phyloP scores from a whole-genome alignment of 106 monocot species.

The Dendrobium officinale region DNA sequence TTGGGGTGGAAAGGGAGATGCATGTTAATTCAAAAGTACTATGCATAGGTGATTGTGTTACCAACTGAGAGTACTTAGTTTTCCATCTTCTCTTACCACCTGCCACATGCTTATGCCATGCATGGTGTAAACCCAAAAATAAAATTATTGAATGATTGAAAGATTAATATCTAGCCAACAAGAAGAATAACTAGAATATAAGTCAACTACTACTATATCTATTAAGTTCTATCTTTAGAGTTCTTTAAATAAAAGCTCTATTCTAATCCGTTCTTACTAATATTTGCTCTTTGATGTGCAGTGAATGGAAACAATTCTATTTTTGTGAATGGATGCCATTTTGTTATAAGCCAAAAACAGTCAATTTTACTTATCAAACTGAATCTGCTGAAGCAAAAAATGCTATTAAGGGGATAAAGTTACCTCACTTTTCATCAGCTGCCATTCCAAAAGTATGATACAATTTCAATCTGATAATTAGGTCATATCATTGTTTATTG shows the following conservation, averaged over 20 bases:
- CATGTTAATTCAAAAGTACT: too few relatives aligned
- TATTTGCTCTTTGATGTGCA: not conserved
- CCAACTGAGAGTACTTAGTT: too few relatives aligned
- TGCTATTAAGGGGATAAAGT: constrained; percentile 19
- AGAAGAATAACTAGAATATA: not conserved
- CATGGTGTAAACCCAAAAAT: too few relatives aligned
- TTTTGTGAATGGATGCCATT: constrained; percentile 63
- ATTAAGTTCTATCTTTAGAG: not conserved
- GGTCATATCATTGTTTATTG: not conserved
- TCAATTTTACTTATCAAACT: constrained; percentile 39
- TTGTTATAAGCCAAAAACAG: constrained; percentile 39
- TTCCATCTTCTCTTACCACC: too few relatives aligned
- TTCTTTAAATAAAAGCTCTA: not conserved
- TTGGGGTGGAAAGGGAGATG: too few relatives aligned
- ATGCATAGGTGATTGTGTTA: too few relatives aligned
- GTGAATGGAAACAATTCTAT: constrained; percentile 11
- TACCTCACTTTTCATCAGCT: constrained; percentile 66
- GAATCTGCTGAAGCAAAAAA: constrained; percentile 12
- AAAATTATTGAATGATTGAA: too few relatives aligned
- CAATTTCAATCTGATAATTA: not conserved
- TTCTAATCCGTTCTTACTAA: not conserved
- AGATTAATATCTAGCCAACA: not conserved
- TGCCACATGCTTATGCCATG: too few relatives aligned
- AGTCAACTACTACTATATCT: not conserved
- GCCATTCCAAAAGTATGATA: constrained; percentile 42